Percentiles rank a stretch among this genome's conserved stretches.
Evolutionary conservation across 208 protist species (phyloP).

Genomic region (Trypanosomatidae sp.): DNA sequence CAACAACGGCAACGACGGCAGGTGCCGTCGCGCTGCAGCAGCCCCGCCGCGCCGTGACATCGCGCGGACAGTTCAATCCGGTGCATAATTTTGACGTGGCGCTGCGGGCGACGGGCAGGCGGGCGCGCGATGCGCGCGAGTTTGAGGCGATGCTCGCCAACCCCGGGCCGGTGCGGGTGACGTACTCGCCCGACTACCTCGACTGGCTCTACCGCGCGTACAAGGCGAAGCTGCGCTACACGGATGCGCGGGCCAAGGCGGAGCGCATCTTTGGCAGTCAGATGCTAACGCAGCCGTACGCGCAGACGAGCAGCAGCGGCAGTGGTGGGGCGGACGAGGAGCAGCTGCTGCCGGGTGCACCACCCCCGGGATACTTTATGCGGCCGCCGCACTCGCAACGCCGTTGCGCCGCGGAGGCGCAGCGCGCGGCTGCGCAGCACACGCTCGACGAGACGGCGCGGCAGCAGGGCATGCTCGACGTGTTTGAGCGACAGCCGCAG

Average conservation of each 20-base stretch:
- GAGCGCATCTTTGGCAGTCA: conserved; percentile 48
- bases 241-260: conserved; percentile 24
- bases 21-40: neutral
- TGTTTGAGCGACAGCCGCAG: conserved; percentile 78
- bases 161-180: conserved; percentile 63
- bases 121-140: conserved; percentile 26
- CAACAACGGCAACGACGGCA: too few relatives aligned
- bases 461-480: conserved; percentile 55
- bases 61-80: conserved; percentile 72
- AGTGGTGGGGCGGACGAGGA: conserved; percentile 1
- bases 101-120: conserved; percentile 8
- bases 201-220: conserved; percentile 79
- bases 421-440: conserved; percentile 28
- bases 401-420: conserved; percentile 30
- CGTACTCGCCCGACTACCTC: conserved; percentile 76
- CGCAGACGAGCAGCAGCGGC: neutral
- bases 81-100: conserved; percentile 61
- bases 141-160: conserved; percentile 70
- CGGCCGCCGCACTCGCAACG: conserved; percentile 45
- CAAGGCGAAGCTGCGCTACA: conserved; percentile 37
- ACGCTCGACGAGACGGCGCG: conserved; percentile 29
- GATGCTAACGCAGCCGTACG: conserved; percentile 13
- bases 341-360: conserved; percentile 13
- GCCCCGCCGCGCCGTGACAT: conserved; percentile 23
- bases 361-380: conserved; percentile 27